These are phyloP conservation scores for Emergomyces orientalis DNA, from an alignment of 2,329 filamentous ascomycete species.

Conservation along the genomic window DNA sequence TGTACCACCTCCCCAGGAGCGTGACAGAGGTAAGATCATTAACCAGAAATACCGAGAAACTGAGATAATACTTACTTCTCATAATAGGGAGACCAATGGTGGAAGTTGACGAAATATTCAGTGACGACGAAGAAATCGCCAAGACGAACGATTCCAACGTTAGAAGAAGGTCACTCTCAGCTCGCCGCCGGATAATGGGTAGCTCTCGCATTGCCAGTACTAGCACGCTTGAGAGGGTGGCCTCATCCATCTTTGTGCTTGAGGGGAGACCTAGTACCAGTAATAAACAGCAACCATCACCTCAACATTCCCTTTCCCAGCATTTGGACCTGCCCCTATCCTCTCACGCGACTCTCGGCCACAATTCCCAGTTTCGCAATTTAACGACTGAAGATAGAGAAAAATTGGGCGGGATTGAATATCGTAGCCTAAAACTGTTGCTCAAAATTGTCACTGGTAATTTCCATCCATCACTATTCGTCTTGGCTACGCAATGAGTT, in stretches of 20 bases:
- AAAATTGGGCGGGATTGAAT: slow-evolving; percentile 45
- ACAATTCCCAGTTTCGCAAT: slow-evolving; percentile 41
- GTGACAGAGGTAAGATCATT: slow-evolving; percentile 2
- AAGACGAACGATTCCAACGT: slow-evolving; percentile 4
- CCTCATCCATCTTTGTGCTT: slow-evolving; percentile 36
- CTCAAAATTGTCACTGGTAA: slow-evolving; percentile 38
- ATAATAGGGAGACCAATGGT: slow-evolving; percentile 1
- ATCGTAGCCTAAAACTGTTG: slow-evolving; percentile 42
- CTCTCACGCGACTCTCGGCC: slow-evolving; percentile 36
- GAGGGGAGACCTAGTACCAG: slow-evolving; percentile 16
- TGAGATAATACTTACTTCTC: not conserved
- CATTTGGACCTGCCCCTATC: slow-evolving; percentile 34
- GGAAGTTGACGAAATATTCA: slow-evolving; percentile 3
- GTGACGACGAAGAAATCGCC: slow-evolving; percentile 1
- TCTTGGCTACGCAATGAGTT: not conserved
- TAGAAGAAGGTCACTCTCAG: slow-evolving; percentile 2
- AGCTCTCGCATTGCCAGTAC: slow-evolving; percentile 22
- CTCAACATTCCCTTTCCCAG: slow-evolving; percentile 14
- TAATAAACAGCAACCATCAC: slow-evolving; percentile 8
- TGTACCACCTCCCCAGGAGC: not conserved
- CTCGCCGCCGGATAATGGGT: slow-evolving; percentile 2
- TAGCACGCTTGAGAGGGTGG: slow-evolving; percentile 31
- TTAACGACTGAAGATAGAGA: slow-evolving; percentile 36
- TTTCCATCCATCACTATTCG: slow-evolving; percentile 18
- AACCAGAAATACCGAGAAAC: not conserved